Evolutionary conservation across 176 grass and related monocot genomes (phyloP), one percentile per base, ranked within the genome.

Genomic region (Ananas comosus): DNA sequence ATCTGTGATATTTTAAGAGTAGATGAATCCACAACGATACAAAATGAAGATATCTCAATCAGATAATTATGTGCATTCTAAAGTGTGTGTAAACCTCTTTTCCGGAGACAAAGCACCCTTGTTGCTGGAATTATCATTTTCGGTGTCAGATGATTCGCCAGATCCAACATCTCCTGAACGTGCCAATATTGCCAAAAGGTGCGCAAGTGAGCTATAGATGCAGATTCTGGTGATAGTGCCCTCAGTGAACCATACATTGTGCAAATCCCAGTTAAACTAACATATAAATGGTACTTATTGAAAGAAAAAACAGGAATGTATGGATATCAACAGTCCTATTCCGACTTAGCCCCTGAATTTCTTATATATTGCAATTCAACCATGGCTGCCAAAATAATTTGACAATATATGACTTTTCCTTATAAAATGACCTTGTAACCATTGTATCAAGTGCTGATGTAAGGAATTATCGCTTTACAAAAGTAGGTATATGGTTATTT

Each of bases 41-140:
- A 63, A 42, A 7, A 42, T 42, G n/a, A 73, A 64, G 21, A 21
- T 51, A 76, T 53, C 33, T 2, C 23, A 42, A 70, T 67, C 52
- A 66, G 76, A 56, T 81, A 91, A 77, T 16, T 51, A 79, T 53
- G 68, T 80, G 66, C 72, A 73, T 75, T 53, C 49, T 68, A 54
- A 91, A 82, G 33, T 87, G 65, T 29, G 51, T 29, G 51, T 65
- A n/a, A 57, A 91, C 89, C 89, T 91, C 70, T 70, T 69, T 65
- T 78, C 63, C 1, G 63, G 25, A 63, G 66, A 10, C 64, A 82
- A 74, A 79, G 75, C 82, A 75, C 77, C 72, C 89, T 85, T 88
- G 68, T 80, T 70, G 10, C 72, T 54, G 63, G 73, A 72, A 80
- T 75, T 69, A 69, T 85, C 79, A 75, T 85, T 85, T 75, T 88